Evolutionary conservation across 495 filamentous ascomycete species (phyloP), one percentile per base, ranked within the genome.

Genomic region (Acidomyces sp.): DNA sequence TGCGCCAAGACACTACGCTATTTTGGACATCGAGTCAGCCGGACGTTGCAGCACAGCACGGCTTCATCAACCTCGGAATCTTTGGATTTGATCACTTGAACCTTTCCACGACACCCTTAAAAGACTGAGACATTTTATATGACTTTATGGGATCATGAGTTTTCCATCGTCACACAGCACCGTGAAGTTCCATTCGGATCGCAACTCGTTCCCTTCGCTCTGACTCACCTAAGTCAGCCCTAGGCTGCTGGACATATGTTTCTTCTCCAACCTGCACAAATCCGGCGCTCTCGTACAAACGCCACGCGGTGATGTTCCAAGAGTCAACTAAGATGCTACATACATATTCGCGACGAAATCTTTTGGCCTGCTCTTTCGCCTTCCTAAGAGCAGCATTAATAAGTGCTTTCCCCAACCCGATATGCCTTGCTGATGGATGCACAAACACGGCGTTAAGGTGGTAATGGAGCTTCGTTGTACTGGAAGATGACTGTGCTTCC

Each of bases 241-340:
- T 6, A 16, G 16, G n/a, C 34, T 37, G 42, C 42, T 45, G 42
- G 4, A 15, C 18, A 21, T 38, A 49, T 24, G 32, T 41, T 20
- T 48, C 39, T 13, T 59, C 46, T 21, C 54, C 38, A n/a, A 51
- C 46, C 18, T 48, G 44, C 25, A 57, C 55, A 52, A 70, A 72
- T 4, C 69, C 68, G 41, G 55, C 54, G 35, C 52, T 66, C 48
- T 62, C 48, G 43, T 72, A 72, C 34, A 74, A 48, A 36, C 52
- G 56, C 11, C 21, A 11, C 3, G 67, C 70, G 12, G 45, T 45
- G 21, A 34, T 23, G 44, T 69, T 71, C 17, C 43, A 49, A 18
- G 49, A 39, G 29, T 67, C 63, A 3, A 65, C 60, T 13, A 64
- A 12, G 6, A 43, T 37, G 10, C 34, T 37, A 15, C 39, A 38